Base-by-base conservation (phyloP, 2,329 filamentous ascomycete genomes). In the Alternaria arborescens region DNA sequence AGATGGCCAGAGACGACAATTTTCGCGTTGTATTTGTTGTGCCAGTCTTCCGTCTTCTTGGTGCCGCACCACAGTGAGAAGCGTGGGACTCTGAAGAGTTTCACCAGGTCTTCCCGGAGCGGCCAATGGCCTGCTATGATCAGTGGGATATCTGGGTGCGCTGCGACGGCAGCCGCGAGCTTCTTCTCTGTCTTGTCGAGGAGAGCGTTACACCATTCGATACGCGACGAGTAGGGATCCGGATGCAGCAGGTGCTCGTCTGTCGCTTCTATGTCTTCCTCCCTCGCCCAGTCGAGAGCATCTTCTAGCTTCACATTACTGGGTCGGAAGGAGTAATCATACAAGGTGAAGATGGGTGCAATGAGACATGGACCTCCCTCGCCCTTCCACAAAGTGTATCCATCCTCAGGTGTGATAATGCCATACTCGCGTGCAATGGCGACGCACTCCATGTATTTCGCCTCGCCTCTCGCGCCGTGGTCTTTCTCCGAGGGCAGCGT, bases 301-400 rank as follows among this genome's bases (percentile, higher is more conserved):
- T 78, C 73, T 58, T 84, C 84, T 38, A 83, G 74, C 26, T 77
- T 74, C 8, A 87, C 80, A 46, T 84, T 67, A 2, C 72, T 77
- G 0, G 86, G 86, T 0, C 85, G 79, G 72, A 87, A 88, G 62
- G 80, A 84, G 74, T 88, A 88, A 74, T 88, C 86, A 77, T 87
- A 88, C 14, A 88, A 77, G 1, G 85, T 87, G 78, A 87, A 88
- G 51, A 86, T 81, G 32, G 84, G 86, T 32, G 83, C 84, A 41
- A 88, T 80, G 38, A 87, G 61, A 6, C 77, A 83, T 5, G 82
- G 82, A 4, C 79, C 78, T 22, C 81, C 82, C 8, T 81, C 79
- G n/a, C 83, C 85, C 5, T 85, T 79, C 85, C 85, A 87, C 22
- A 81, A 74, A 34, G 79, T 77, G 65, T 79, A 87, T 5, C 85